phyloP scores from a whole-genome alignment of 371 early-diverging fungal genomes.

The Saksenaea oblongispora region DNA sequence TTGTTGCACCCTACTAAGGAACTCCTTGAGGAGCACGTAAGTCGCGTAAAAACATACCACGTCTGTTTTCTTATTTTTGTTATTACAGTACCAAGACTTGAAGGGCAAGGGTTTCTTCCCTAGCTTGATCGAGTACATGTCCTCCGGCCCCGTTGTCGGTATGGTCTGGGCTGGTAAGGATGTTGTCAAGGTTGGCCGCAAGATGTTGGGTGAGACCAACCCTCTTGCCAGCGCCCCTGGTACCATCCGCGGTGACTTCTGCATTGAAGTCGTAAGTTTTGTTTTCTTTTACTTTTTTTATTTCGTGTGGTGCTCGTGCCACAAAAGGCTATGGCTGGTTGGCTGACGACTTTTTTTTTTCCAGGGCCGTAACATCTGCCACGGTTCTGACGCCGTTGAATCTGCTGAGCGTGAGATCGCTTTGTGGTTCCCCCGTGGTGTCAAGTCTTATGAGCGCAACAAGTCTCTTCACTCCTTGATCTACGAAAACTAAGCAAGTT shows the following conservation, averaged over 20 bases:
- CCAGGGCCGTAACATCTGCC: conserved; percentile 93
- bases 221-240: conserved; percentile 94
- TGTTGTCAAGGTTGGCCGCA: conserved; percentile 96
- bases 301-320: conserved; percentile 17
- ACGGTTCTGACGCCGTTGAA: conserved; percentile 99
- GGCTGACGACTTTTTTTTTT: background rate
- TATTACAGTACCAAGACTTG: conserved; percentile 85
- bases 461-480: conserved; percentile 66
- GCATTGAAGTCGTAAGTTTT: conserved; percentile 72
- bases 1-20: conserved; percentile 75
- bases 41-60: conserved; percentile 1
- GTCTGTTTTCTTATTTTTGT: background rate
- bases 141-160: conserved; percentile 90
- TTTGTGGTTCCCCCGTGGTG: conserved; percentile 96
- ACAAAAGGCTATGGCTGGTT: background rate
- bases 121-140: conserved; percentile 86
- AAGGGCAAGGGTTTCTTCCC: conserved; percentile 96
- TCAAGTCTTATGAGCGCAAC: conserved; percentile 57
- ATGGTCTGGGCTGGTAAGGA: conserved; percentile 97
- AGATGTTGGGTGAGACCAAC: conserved; percentile 95
- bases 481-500: conserved; percentile 57
- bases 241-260: conserved; percentile 99
- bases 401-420: conserved; percentile 96
- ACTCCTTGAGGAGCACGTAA: conserved; percentile 89
- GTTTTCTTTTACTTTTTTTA: background rate